These are phyloP conservation scores for Candida insectalens DNA, from an alignment of 805 yeast genomes.

Conservation along the genomic window DNA sequence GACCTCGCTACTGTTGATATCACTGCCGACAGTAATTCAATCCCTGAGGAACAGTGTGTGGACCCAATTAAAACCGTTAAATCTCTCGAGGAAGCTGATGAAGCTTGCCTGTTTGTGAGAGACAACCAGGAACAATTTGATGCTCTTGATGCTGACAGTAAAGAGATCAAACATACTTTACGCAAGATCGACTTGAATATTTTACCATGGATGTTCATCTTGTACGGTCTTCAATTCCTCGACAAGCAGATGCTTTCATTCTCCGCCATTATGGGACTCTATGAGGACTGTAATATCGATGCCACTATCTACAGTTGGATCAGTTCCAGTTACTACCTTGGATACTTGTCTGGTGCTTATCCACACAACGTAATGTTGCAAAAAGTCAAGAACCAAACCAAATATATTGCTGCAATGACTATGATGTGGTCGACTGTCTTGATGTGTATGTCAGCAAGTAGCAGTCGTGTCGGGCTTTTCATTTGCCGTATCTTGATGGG, in stretches of 20 bases:
- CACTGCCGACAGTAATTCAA: too few relatives aligned
- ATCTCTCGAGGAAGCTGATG: not conserved
- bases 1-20: too few relatives aligned
- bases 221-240: conserved; percentile 16
- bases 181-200: conserved; percentile 27
- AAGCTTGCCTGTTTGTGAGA: not conserved
- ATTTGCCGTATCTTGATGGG: conserved; percentile 39
- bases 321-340: conserved; percentile 35
- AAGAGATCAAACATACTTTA: conserved; percentile 1
- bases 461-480: conserved; percentile 33
- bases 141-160: not conserved
- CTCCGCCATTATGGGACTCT: conserved; percentile 34
- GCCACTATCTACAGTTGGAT: conserved; percentile 32
- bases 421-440: conserved; percentile 51
- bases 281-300: conserved; percentile 24
- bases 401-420: conserved; percentile 26
- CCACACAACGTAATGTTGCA: conserved; percentile 37
- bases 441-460: conserved; percentile 35
- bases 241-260: conserved; percentile 34
- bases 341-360: conserved; percentile 35
- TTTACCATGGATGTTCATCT: conserved; percentile 20
- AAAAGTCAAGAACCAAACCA: conserved; percentile 32
- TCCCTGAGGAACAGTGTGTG: too few relatives aligned
- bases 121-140: not conserved
- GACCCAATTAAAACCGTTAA: too few relatives aligned